Base-by-base conservation (phyloP, 768 basidiomycete genomes). In the Tylopilus rubrobrunneus region DNA sequence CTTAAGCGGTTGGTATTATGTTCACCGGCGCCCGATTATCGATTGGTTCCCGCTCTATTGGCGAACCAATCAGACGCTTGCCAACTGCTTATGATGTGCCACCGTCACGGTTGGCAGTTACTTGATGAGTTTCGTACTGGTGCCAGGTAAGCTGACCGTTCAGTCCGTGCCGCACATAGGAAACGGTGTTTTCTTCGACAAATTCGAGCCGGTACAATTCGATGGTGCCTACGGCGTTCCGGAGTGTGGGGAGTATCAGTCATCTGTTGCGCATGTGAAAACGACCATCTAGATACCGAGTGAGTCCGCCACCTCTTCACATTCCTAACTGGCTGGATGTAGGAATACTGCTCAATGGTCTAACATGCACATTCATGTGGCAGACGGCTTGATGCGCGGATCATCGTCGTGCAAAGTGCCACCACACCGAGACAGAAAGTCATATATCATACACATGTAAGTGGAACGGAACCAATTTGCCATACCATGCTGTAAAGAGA, bases 401-500 rank as follows among this genome's bases (percentile, higher is more conserved):
- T 14, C 27, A 34, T 31, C 31, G 31, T 44, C 31, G 12, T 19
- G 25, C 51, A 47, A 52, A 42, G 53, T 52, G 39, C 44, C 31
- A 56, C 56, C 58, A 47, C 61, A 51, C 34, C 41, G 34, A 48
- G 46, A 14, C 17, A 19, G 29, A 40, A n/a, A 37, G 31, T 47
- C 19, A 62, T 56, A 51, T 19, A 54, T 62, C 56, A 65, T 41
- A 48, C 62, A 37, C 17, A 54, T 55, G 59, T 14, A 51, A 54
- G 50, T 28, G 48, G 46, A 31, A 48, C 43, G 57, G 56, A 46
- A 34, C 15, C 34, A 53, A 57, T 45, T 53, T 55, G 49, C 56
- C 66, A 68, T 48, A 60, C 66, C 66, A 67, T 44, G 67, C 66
- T 67, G 66, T 67, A 45, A 25, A 55, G 31, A 39, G 9, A 36